Evolutionary conservation across 2,329 filamentous ascomycete species (phyloP), one percentile per base, ranked within the genome.

Genomic region (Calonectria pseudoreteaudii): DNA sequence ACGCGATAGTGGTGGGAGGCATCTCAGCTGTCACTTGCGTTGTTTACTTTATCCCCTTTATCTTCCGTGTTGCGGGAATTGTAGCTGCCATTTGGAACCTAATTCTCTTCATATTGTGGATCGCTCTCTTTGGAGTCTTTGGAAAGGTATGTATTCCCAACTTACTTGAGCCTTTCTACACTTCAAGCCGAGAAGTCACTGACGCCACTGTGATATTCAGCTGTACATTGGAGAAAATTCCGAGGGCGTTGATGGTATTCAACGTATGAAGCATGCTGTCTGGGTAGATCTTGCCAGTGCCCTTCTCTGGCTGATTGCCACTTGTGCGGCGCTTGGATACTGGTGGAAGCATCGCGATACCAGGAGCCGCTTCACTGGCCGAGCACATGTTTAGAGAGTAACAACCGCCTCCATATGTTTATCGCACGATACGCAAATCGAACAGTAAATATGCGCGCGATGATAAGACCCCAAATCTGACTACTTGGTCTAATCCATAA

Each of bases 201-300:
- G 36, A 74, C 71, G 76, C 53, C 18, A 16, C 5, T 30, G 14
- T n/a, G 36, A 67, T 56, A 47, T 52, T 38, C 75, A 89, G 85
- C 86, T 96, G 88, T 98, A 93, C 87, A 94, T 98, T 81, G 84
- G 90, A 68, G 92, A 92, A 80, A 83, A 95, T 72, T 83, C 92
- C 0, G 87, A 93, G 82, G 92, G 92, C 18, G 89, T 94, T 81
- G 79, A 80, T 50, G 92, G 89, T 65, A 89, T 96, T 71, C 86
- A 88, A 77, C 90, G 94, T 71, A 98, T 98, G 95, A 95, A 95
- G 86, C 92, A 93, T 81, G 94, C 95, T 7, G 94, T 97, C 20
- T 98, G 94, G 94, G 88, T 98, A 58, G 94, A 96, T 83, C 84
- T 98, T 66, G 87, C 90, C 60, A 94, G 93, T 82, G 90, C 95